A percentile compares a stretch with the other conserved stretches of the same genome.
Conservation (phyloP, 2,329 filamentous ascomycete species). For the Diaporthe humulicola region DNA sequence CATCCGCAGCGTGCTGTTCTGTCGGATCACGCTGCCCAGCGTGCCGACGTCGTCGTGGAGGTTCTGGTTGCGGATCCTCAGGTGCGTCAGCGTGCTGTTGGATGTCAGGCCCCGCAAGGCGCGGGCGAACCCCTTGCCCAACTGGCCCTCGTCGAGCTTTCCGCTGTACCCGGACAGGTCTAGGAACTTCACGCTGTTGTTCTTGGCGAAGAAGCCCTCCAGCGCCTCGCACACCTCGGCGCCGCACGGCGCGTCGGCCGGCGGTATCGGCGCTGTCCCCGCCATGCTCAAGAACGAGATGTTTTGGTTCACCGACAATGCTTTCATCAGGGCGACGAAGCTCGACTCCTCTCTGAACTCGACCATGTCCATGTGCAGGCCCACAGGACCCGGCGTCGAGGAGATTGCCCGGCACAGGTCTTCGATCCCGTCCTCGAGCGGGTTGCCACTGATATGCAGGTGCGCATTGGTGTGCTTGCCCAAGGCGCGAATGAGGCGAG, state of each 20-base stretch:
- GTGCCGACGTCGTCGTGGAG: constrained; percentile 65
- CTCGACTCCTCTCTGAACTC: constrained; percentile 66
- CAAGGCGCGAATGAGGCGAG: constrained; percentile 64
- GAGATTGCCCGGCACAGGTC: constrained; percentile 63
- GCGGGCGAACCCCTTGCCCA: constrained; percentile 66
- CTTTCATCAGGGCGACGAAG: constrained; percentile 64
- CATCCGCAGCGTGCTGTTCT: constrained; percentile 63
- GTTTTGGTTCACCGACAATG: constrained; percentile 63
- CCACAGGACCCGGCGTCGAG: constrained; percentile 61
- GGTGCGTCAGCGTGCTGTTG: constrained; percentile 56
- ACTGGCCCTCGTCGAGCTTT: constrained; percentile 69
- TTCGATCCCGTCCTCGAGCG: constrained; percentile 65
- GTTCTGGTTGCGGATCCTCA: constrained; percentile 69
- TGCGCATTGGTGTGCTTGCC: constrained; percentile 62
- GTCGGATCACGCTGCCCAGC: constrained; percentile 62
- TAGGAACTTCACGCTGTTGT: constrained; percentile 64
- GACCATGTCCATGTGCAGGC: constrained; percentile 69
- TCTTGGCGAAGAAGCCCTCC: constrained; percentile 64
- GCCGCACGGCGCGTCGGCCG: constrained; percentile 50
- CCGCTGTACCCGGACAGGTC: constrained; percentile 70
- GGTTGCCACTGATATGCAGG: constrained; percentile 65
- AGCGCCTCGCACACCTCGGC: constrained; percentile 62
- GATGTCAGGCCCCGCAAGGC: constrained; percentile 53
- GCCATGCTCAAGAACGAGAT: constrained; percentile 67
- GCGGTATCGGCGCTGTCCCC: constrained; percentile 63